phyloP scores from a whole-genome alignment of 1,284 basidiomycete genomes.

The Somion occarium region DNA sequence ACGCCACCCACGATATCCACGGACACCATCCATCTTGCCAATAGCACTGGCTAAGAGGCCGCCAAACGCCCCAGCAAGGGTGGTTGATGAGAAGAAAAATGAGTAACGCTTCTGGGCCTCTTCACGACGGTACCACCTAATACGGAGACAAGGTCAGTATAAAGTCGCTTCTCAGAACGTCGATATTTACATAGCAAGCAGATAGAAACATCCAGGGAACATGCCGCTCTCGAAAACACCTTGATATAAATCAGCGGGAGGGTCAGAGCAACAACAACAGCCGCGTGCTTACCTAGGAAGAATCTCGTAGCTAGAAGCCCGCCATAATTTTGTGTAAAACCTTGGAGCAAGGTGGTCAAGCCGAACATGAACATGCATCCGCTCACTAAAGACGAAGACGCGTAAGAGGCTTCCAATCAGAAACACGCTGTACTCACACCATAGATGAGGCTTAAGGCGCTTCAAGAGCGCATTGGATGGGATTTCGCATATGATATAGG shows the following conservation, averaged over 20 bases:
- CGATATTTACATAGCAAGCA: slow-evolving; percentile 25
- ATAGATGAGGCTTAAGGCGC: slow-evolving; percentile 27
- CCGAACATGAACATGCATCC: slow-evolving; percentile 32
- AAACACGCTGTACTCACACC: slow-evolving; percentile 20
- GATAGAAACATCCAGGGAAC: slow-evolving; percentile 32
- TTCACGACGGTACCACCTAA: slow-evolving; percentile 33
- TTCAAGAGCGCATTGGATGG: slow-evolving; percentile 29
- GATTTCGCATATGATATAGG: slow-evolving; percentile 29
- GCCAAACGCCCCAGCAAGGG: slow-evolving; percentile 30
- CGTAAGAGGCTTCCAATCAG: neutral
- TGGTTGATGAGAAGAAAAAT: slow-evolving; percentile 33
- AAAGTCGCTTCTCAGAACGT: neutral
- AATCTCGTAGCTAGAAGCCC: slow-evolving; percentile 34
- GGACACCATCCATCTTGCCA: slow-evolving; percentile 31
- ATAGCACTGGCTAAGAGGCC: slow-evolving; percentile 32
- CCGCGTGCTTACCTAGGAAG: slow-evolving; percentile 26
- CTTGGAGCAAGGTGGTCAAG: slow-evolving; percentile 28
- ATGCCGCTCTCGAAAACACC: slow-evolving; percentile 26
- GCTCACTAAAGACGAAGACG: slow-evolving; percentile 17
- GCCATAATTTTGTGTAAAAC: slow-evolving; percentile 29
- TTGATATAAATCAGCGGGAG: slow-evolving; percentile 4
- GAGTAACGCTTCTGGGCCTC: slow-evolving; percentile 34
- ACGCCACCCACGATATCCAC: slow-evolving; percentile 28
- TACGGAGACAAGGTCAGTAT: neutral
- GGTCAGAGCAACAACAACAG: no score